A percentile compares a stretch with the other conserved stretches of the same genome.
Evolutionary conservation across 2,329 filamentous ascomycete species (phyloP).

Genomic region (Calonectria crousiana): DNA sequence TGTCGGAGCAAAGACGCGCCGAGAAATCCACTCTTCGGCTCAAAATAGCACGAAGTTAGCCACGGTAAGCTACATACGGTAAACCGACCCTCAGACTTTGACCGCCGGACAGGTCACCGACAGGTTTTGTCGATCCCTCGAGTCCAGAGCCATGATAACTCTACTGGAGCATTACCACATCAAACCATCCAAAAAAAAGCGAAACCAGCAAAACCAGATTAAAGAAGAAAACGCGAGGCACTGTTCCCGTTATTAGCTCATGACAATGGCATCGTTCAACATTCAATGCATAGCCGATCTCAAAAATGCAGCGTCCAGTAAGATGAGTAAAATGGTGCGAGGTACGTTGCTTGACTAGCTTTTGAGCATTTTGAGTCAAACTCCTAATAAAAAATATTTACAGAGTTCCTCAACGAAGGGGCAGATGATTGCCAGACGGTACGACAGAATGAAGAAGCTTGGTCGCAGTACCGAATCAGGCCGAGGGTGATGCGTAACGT

Average conservation of each 20-base stretch:
- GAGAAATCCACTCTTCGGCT: neutral
- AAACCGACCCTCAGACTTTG: neutral
- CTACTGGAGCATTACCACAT: neutral
- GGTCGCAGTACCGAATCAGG: slow-evolving; percentile 21
- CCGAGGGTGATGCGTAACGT: slow-evolving; percentile 24
- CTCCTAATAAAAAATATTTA: neutral
- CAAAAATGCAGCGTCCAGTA: slow-evolving; percentile 13
- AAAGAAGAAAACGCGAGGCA: neutral
- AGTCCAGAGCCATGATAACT: neutral
- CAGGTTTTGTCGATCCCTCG: neutral
- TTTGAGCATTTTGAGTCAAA: neutral
- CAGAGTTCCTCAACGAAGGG: slow-evolving; percentile 23
- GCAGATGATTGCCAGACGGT: slow-evolving; percentile 26
- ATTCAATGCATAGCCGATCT: slow-evolving; percentile 25
- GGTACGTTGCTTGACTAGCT: neutral
- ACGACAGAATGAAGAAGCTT: slow-evolving; percentile 17
- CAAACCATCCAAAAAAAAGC: neutral
- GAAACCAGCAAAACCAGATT: no score
- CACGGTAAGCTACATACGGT: neutral
- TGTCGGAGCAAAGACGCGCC: slow-evolving; percentile 7
- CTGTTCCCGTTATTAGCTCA: no score
- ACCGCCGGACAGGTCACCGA: neutral
- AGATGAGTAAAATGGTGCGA: slow-evolving; percentile 23
- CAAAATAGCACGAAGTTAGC: neutral
- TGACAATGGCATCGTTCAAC: neutral